phyloP scores from a whole-genome alignment of 345 rosid species.

The Angophora floribunda region DNA sequence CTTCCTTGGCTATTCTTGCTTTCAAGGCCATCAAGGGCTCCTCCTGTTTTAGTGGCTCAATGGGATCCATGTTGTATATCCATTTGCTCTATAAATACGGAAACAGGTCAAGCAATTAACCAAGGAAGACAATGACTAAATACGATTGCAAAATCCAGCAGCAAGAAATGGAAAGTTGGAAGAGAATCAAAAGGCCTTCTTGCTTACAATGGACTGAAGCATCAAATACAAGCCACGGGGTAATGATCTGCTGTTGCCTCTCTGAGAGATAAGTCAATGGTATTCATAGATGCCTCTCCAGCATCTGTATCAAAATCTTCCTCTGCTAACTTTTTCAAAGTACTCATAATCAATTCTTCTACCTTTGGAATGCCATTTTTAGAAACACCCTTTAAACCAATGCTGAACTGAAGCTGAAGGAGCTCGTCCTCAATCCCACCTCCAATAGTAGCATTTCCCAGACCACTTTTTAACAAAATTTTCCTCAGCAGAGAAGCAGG shows the following conservation, averaged over 20 bases:
- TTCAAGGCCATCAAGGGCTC: conserved; percentile 70
- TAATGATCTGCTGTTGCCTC: conserved; percentile 87
- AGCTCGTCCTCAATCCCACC: conserved; percentile 79
- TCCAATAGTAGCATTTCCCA: conserved; percentile 82
- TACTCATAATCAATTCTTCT: conserved; percentile 63
- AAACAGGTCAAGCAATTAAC: neutral
- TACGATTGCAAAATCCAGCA: neutral
- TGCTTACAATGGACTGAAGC: conserved; percentile 78
- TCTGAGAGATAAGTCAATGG: conserved; percentile 90
- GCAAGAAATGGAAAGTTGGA: neutral
- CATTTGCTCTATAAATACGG: conserved; percentile 54
- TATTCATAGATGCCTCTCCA: conserved; percentile 97
- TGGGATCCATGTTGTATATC: conserved; percentile 98
- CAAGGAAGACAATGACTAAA: neutral
- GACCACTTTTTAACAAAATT: conserved; percentile 79
- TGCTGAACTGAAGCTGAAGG: conserved; percentile 87
- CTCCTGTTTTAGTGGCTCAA: conserved; percentile 84
- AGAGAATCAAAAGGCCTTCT: neutral
- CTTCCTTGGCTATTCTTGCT: conserved; percentile 73
- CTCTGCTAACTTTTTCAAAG: conserved; percentile 61
- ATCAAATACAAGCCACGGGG: conserved; percentile 95
- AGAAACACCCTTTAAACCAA: conserved; percentile 83
- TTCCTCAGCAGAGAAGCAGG: conserved; percentile 92
- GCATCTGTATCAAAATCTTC: conserved; percentile 89
- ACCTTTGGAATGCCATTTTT: conserved; percentile 61